These are phyloP conservation scores for Plantago ovata DNA, from an alignment of 257 asterid species.

Conservation along the genomic window DNA sequence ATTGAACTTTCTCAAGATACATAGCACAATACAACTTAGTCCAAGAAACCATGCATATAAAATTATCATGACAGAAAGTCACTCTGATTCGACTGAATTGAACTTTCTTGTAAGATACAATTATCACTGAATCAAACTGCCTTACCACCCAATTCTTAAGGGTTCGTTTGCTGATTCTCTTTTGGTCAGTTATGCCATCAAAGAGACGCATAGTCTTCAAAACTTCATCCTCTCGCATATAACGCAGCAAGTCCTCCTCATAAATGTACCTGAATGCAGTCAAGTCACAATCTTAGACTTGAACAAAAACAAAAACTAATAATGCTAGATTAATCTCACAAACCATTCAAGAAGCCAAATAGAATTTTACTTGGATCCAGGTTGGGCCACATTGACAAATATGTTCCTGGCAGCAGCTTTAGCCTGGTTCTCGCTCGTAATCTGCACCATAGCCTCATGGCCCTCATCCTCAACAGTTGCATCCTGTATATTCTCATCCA, in stretches of 20 bases:
- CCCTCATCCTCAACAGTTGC: slow-evolving; percentile 26
- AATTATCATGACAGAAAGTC: no score
- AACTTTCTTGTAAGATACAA: not conserved
- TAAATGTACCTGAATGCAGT: slow-evolving; percentile 30
- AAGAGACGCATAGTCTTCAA: slow-evolving; percentile 39
- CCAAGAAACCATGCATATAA: no score
- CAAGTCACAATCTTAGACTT: not conserved
- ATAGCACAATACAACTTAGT: no score
- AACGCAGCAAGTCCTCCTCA: slow-evolving; percentile 45
- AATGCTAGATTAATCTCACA: no score
- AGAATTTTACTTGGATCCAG: slow-evolving; percentile 38
- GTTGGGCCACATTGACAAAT: slow-evolving; percentile 49
- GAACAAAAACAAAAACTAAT: not conserved
- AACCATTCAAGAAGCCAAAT: not conserved
- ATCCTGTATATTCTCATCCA: no score
- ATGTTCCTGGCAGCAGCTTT: slow-evolving; percentile 54
- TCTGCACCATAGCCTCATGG: slow-evolving; percentile 37
- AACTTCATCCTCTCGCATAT: slow-evolving; percentile 55
- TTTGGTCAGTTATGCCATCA: slow-evolving; percentile 39
- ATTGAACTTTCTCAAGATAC: no score
- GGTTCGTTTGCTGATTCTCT: slow-evolving; percentile 46
- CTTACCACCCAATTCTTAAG: slow-evolving; percentile 57
- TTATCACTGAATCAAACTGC: no score
- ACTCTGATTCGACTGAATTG: not conserved
- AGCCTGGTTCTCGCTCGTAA: slow-evolving; percentile 46